Conservation (phyloP, 495 filamentous ascomycete genomes). For the Pyrenula massariospora region DNA sequence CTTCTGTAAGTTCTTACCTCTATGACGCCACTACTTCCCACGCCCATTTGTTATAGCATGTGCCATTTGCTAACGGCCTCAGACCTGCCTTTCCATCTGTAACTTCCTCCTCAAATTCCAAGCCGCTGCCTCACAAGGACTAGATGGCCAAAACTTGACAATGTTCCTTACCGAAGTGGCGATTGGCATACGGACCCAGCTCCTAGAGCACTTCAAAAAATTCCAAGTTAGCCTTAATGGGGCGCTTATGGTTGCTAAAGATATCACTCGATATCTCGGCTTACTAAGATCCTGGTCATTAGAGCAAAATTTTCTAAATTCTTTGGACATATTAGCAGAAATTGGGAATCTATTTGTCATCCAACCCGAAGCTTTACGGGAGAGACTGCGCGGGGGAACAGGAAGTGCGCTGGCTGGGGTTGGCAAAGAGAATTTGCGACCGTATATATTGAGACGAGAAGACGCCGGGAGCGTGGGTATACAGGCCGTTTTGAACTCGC, state of each 20-base stretch:
- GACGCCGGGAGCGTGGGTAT: slow-evolving; percentile 71
- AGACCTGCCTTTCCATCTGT: slow-evolving; percentile 68
- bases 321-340: slow-evolving; percentile 77
- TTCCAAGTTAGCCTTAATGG: slow-evolving; percentile 86
- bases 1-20: slow-evolving; percentile 36
- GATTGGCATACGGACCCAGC: slow-evolving; percentile 55
- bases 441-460: slow-evolving; percentile 70
- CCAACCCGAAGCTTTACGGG: slow-evolving; percentile 74
- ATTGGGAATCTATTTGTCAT: slow-evolving; percentile 97
- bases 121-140: slow-evolving; percentile 45
- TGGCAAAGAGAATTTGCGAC: slow-evolving; percentile 62
- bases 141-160: slow-evolving; percentile 61
- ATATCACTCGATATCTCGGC: slow-evolving; percentile 82
- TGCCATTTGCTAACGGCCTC: slow-evolving; percentile 2
- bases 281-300: slow-evolving; percentile 72
- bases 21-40: no score
- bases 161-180: slow-evolving; percentile 79
- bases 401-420: slow-evolving; percentile 31
- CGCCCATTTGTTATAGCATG: slow-evolving; percentile 2
- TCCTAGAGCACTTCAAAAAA: slow-evolving; percentile 89
- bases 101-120: slow-evolving; percentile 62
- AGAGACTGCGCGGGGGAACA: slow-evolving; percentile 52
- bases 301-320: slow-evolving; percentile 40
- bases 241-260: slow-evolving; percentile 89
- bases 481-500: slow-evolving; percentile 58